Conservation (phyloP, 371 early-diverging fungal genomes). For the Mucor ambiguus region DNA sequence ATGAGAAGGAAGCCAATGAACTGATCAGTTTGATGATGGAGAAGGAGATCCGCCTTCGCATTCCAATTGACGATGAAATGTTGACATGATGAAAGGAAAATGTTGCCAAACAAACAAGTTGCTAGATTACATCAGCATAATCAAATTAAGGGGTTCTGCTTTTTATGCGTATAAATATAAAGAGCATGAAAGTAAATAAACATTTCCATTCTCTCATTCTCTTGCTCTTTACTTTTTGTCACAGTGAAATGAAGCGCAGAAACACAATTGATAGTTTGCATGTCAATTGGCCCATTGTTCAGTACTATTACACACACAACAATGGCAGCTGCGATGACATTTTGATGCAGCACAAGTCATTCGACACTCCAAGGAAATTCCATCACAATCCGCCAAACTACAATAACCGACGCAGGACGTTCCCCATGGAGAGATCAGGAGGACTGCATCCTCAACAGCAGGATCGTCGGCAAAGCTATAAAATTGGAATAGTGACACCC, state of each 20-base stretch:
- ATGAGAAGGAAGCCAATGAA: conserved; percentile 56
- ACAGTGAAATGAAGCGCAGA: conserved; percentile 6
- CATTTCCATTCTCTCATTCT: neutral
- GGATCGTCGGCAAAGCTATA: neutral
- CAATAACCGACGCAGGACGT: neutral
- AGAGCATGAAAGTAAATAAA: neutral
- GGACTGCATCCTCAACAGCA: neutral
- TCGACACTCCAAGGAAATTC: neutral
- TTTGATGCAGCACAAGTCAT: neutral
- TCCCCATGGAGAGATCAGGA: neutral
- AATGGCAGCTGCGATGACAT: conserved; percentile 22
- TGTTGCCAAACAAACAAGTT: conserved; percentile 4
- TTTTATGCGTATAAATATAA: conserved; percentile 1
- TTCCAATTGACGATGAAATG: conserved; percentile 29
- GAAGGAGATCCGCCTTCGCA: conserved; percentile 64
- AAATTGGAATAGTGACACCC: neutral
- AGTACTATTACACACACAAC: conserved; percentile 22
- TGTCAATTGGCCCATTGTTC: conserved; percentile 9
- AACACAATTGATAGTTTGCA: conserved; percentile 6
- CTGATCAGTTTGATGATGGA: conserved; percentile 64
- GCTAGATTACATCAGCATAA: neutral
- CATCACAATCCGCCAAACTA: neutral
- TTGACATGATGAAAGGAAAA: conserved; percentile 3
- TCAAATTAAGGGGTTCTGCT: neutral
- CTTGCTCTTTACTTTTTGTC: conserved; percentile 4